Evolutionary conservation across 2,329 filamentous ascomycete genomes (phyloP).

Genomic region (Ilyonectria mors-panacis): DNA sequence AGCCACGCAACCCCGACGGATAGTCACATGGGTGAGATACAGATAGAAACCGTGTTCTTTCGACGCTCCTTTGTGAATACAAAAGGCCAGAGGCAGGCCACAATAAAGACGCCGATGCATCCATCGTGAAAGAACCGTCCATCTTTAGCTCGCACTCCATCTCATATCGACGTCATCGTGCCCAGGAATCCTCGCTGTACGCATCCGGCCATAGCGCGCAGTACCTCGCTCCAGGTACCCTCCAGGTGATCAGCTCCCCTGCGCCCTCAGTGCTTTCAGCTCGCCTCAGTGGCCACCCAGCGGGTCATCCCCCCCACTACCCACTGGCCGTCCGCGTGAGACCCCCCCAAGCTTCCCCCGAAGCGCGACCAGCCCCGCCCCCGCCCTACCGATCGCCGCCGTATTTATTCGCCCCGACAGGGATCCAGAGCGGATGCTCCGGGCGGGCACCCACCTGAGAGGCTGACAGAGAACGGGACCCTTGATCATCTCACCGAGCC

Average conservation of each 20-base stretch:
- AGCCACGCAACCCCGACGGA: background rate
- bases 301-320: slow-evolving; percentile 22
- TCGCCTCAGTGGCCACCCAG: slow-evolving; percentile 20
- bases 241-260: slow-evolving; percentile 16
- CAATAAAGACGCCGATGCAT: background rate
- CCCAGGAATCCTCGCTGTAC: background rate
- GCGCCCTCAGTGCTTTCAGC: background rate
- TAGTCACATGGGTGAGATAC: background rate
- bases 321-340: slow-evolving; percentile 22
- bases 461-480: slow-evolving; percentile 12
- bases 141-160: background rate
- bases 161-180: slow-evolving; percentile 3
- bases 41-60: slow-evolving; percentile 27
- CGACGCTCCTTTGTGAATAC: background rate
- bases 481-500: background rate
- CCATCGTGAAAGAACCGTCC: background rate
- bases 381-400: background rate
- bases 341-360: background rate
- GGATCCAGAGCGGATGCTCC: slow-evolving; percentile 36
- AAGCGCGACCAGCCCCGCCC: background rate
- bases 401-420: background rate
- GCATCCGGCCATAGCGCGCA: background rate
- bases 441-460: slow-evolving; percentile 35
- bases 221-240: background rate
- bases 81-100: background rate